A percentile compares a stretch with the other conserved stretches of the same genome.
Evolutionary conservation across 306 rosid genomes (phyloP).

Genomic region (Crotalaria pallida): DNA sequence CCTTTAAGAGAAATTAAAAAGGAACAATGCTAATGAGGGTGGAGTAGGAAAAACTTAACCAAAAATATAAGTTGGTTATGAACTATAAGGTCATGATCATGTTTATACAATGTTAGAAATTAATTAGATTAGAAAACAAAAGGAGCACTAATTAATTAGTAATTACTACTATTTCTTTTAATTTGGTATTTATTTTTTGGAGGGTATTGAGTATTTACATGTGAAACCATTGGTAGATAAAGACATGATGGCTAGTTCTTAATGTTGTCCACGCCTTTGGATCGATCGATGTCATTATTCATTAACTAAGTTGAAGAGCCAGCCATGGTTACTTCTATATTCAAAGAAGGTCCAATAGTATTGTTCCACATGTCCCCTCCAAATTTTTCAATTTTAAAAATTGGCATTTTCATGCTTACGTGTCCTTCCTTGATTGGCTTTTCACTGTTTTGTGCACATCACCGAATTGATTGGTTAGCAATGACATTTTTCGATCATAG

Average conservation of each 20-base stretch:
- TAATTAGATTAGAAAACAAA: not conserved
- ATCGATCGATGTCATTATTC: too few species aligned
- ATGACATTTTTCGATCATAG: slow-evolving; percentile 6
- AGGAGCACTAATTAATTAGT: not conserved
- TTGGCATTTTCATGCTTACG: slow-evolving; percentile 2
- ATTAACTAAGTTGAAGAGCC: slow-evolving; percentile 8
- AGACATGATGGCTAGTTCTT: slow-evolving; percentile 35
- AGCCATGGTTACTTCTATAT: slow-evolving; percentile 15
- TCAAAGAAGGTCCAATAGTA: slow-evolving; percentile 24
- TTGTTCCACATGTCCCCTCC: slow-evolving; percentile 23
- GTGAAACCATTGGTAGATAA: slow-evolving; percentile 37
- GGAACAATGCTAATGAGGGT: not conserved
- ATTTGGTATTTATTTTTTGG: slow-evolving; percentile 27
- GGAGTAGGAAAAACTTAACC: not conserved
- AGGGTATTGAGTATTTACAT: slow-evolving; percentile 39
- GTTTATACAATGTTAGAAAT: slow-evolving; percentile 3
- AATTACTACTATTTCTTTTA: not conserved
- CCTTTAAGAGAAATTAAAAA: not conserved
- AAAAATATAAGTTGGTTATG: not conserved
- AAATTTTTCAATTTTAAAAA: not conserved
- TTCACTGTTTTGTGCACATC: not conserved
- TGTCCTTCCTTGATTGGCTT: slow-evolving; percentile 29
- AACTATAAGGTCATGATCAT: slow-evolving; percentile 25
- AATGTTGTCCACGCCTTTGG: slow-evolving; percentile 13
- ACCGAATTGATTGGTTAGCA: not conserved